Evolutionary conservation across 179 eudicot genomes (phyloP), one percentile per base, ranked within the genome.

Genomic region (Spergularia azorica): DNA sequence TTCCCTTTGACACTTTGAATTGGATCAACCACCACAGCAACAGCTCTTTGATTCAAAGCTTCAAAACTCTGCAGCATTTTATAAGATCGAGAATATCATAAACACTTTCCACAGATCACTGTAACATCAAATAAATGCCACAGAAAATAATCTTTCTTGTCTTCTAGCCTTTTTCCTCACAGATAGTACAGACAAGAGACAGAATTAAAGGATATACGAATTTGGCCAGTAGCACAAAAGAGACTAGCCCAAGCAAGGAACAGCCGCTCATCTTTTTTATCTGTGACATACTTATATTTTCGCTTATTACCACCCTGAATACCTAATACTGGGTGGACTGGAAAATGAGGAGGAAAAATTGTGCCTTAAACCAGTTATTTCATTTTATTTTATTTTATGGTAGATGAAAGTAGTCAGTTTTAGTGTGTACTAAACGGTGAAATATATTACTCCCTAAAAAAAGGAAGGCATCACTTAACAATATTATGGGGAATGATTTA

Each of bases 1-100:
- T 94, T 94, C 57, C 98, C 97, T 80, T 94, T 94, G 26, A 94
- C 98, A 87, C 98, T 92, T 83, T 92, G 98, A 56, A 94, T 94
- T 26, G 98, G 97, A 86, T 94, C 98, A 77, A 94, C 96, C 84
- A 94, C 98, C 63, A 94, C 97, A 2, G 98, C 98, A 63, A 94
- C 98, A 69, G 96, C 97, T 67, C 97, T 82, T 77, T 94, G 94
- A 79, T 94, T 94, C 63, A 94, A 68, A 70, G 97, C 97, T 88
- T 94, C 98, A 84, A 94, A 94, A 75, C 97, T 94, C 97, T 92
- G 90, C 83, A 84, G 26, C 17, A 36, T 16, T 71, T 57, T 43
- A 8, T 41, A 6, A 71, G 21, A 57, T 39, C 55, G 58, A 71
- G 48, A 36, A 39, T 51, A 38, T 11, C 38, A 20, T 38, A 59